Base-by-base conservation (phyloP, 768 basidiomycete species). In the Lanmaoa pseudosensibilis region DNA sequence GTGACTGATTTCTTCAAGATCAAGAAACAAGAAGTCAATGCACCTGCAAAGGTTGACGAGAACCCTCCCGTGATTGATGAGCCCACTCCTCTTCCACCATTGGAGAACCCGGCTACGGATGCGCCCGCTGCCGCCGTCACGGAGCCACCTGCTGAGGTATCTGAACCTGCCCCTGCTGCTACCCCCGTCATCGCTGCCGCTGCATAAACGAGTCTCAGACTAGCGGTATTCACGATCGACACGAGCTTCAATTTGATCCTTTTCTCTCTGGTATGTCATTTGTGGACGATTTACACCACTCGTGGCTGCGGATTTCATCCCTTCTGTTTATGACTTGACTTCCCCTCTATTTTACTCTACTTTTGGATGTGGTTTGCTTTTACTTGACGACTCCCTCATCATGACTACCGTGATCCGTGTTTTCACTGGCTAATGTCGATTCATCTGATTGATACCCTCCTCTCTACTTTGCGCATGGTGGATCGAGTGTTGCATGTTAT, bases 11-110 rank as follows among this genome's bases (percentile, higher is more conserved):
- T 95, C 74, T 91, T 95, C 84, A 92, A 87, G 80, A 47, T 80
- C 53, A 90, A 82, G 78, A 76, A 84, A 75, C 63, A 75, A 15
- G 87, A 90, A 68, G 82, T 84, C 36, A 68, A 79, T 12, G 69
- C 85, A 7, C 84, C 92, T 54, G 80, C 90, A 45, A 94, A 92
- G 80, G 90, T 94, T 55, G 88, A 92, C 60, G 90, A 93, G 78
- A 80, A 91, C 71, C 91, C 93, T 38, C 92, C 93, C 62, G 85
- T 86, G 79, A 89, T 94, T 63, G 93, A 92, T 48, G 85, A 90
- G 75, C 90, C 90, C 47, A 65, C 81, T 32, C 88, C 88, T 12
- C 83, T 94, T 60, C 91, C 90, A 52, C 92, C 93, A 56, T 79
- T 95, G 61, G 91, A 92, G 77, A 82, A 89, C 71, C 86, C 90